A percentile compares a stretch with the other conserved stretches of the same genome.
Conservation (phyloP, 495 filamentous ascomycete species). For the Pseudevernia furfuracea region DNA sequence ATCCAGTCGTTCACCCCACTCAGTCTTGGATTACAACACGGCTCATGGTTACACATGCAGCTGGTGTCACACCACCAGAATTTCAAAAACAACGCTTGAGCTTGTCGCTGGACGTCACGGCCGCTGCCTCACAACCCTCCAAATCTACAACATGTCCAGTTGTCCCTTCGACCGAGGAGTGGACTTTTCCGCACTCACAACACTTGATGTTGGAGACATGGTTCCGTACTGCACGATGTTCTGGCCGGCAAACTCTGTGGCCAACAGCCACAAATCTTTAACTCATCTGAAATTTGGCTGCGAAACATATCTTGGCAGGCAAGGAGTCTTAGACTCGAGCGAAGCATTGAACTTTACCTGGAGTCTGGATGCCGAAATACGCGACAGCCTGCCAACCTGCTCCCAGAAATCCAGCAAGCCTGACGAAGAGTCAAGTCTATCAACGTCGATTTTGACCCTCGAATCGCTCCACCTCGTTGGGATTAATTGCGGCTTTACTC, state of each 20-base stretch:
- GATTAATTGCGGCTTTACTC: neutral
- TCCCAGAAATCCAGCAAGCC: no score
- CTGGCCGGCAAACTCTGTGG: neutral
- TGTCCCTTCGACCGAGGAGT: neutral
- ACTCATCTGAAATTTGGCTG: neutral
- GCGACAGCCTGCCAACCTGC: no score
- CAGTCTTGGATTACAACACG: neutral
- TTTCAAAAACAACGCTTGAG: neutral
- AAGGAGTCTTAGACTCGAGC: no score
- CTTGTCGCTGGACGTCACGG: no score
- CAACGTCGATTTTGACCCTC: neutral
- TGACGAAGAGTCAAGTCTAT: no score
- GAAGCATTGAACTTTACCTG: no score
- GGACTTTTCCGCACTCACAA: neutral
- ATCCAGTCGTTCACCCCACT: neutral
- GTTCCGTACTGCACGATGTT: neutral
- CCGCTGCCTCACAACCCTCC: no score
- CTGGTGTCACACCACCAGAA: neutral
- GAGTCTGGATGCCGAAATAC: no score
- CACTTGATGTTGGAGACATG: neutral
- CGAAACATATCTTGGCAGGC: neutral
- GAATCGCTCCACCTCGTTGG: neutral
- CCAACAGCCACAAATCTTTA: neutral
- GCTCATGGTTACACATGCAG: neutral
- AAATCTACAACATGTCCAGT: no score